phyloP scores from a whole-genome alignment of 352 stramenopile genomes.

The Globisporangium spiculum region DNA sequence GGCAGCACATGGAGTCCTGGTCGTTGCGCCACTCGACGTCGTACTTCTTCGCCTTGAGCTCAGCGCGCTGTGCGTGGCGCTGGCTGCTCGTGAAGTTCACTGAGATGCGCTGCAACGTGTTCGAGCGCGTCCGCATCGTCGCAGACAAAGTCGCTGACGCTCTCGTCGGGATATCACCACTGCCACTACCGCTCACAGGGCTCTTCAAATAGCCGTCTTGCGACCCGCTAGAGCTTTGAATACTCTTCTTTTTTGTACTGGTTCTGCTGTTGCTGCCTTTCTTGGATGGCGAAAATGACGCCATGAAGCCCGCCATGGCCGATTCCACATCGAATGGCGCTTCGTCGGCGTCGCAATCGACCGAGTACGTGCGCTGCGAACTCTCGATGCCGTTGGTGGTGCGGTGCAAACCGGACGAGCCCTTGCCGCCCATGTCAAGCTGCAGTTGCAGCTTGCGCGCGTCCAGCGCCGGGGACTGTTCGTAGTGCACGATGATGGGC shows the following conservation, averaged over 20 bases:
- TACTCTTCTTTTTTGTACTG: not conserved
- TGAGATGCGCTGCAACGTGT: constrained; percentile 28
- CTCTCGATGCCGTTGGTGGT: constrained; percentile 5
- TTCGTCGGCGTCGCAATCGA: constrained; percentile 9
- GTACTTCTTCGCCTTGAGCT: constrained; percentile 55
- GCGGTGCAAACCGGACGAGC: not conserved
- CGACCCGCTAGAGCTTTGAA: not conserved
- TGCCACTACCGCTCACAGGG: not conserved
- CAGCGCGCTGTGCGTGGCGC: constrained; percentile 13
- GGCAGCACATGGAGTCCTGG: constrained; percentile 53
- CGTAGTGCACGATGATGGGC: constrained; percentile 38
- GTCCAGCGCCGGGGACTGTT: not conserved
- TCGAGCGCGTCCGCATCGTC: constrained; percentile 28
- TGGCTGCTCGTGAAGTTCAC: constrained; percentile 18
- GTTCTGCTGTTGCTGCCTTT: not conserved
- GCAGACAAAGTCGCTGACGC: constrained; percentile 4
- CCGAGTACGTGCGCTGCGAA: constrained; percentile 12
- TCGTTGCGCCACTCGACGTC: constrained; percentile 68
- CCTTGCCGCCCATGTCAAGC: constrained; percentile 7
- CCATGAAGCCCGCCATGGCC: constrained; percentile 23
- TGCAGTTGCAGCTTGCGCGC: not conserved
- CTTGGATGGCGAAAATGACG: constrained; percentile 23
- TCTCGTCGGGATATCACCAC: constrained; percentile 5
- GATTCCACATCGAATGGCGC: constrained; percentile 22
- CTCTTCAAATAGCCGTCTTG: not conserved